phyloP scores from a whole-genome alignment of 2,329 filamentous ascomycete species.

The Sclerotinia sclerotiorum region DNA sequence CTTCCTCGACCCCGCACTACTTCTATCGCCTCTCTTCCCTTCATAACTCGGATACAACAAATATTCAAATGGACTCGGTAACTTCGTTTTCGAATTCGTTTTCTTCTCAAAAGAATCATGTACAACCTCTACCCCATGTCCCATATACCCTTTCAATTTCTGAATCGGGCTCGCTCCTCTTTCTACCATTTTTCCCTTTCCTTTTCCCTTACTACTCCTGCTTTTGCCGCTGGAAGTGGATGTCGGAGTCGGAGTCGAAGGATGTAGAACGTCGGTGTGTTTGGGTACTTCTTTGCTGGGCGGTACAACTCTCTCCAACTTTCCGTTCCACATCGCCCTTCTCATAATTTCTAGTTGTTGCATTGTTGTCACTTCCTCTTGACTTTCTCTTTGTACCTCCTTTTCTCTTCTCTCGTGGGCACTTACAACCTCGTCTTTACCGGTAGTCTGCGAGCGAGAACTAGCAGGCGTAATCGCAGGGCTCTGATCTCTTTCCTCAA shows the following conservation, averaged over 20 bases:
- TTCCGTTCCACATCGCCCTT: slow-evolving; percentile 5
- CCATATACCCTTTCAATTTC: slow-evolving; percentile 20
- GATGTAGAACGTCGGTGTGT: not conserved
- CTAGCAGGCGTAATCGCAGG: not conserved
- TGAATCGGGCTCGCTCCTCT: not conserved
- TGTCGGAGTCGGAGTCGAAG: not conserved
- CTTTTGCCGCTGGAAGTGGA: not conserved
- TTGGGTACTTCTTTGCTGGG: not conserved
- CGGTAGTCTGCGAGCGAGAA: not conserved
- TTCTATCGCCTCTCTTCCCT: not conserved
- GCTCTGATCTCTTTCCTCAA: slow-evolving; percentile 11
- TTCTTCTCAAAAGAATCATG: slow-evolving; percentile 8
- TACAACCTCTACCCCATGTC: not conserved
- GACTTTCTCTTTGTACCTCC: not conserved
- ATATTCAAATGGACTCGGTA: slow-evolving; percentile 17
- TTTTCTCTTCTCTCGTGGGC: not conserved
- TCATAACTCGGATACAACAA: slow-evolving; percentile 13
- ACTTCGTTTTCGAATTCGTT: not conserved
- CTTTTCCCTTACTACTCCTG: not conserved
- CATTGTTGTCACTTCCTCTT: not conserved
- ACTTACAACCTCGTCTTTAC: not conserved
- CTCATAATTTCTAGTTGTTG: slow-evolving; percentile 4
- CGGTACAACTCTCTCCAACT: slow-evolving; percentile 14
- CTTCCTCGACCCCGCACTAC: not conserved
- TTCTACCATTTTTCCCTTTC: not conserved